These are phyloP conservation scores for Plenodomus biglobosus DNA, from an alignment of 2,329 filamentous ascomycete species.

Conservation along the genomic window DNA sequence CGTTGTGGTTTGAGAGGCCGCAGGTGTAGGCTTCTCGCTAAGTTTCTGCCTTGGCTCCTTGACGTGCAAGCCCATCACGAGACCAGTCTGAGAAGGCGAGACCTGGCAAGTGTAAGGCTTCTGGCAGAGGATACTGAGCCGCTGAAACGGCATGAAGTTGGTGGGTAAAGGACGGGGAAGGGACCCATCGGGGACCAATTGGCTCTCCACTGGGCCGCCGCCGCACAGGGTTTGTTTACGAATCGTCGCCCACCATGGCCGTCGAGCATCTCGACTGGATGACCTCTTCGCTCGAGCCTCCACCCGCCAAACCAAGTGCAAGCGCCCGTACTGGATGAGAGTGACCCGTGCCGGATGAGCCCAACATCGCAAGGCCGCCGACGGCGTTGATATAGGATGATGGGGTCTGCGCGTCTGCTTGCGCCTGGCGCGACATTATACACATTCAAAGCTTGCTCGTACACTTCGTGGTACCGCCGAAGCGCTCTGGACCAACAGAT, in stretches of 20 bases:
- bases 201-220: constrained; percentile 25
- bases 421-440: constrained; percentile 33
- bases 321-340: constrained; percentile 39
- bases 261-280: constrained; percentile 35
- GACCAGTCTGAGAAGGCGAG: constrained; percentile 14
- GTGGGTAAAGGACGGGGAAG: constrained; percentile 28
- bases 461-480: constrained; percentile 31
- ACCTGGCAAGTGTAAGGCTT: constrained; percentile 13
- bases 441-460: constrained; percentile 31
- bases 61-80: constrained; percentile 19
- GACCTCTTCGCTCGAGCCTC: constrained; percentile 33
- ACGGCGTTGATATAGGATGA: constrained; percentile 22
- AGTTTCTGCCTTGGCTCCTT: constrained; percentile 29
- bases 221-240: constrained; percentile 36
- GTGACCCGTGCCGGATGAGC: constrained; percentile 32
- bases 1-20: constrained; percentile 9
- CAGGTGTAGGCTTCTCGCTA: constrained; percentile 21
- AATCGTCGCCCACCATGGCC: constrained; percentile 37
- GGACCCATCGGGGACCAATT: constrained; percentile 31
- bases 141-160: constrained; percentile 30
- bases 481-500: constrained; percentile 34
- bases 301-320: constrained; percentile 39
- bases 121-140: constrained; percentile 18
- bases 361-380: constrained; percentile 28
- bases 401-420: constrained; percentile 25